phyloP scores from a whole-genome alignment of 2,329 filamentous ascomycete genomes.

The Hypomyces rosellus region DNA sequence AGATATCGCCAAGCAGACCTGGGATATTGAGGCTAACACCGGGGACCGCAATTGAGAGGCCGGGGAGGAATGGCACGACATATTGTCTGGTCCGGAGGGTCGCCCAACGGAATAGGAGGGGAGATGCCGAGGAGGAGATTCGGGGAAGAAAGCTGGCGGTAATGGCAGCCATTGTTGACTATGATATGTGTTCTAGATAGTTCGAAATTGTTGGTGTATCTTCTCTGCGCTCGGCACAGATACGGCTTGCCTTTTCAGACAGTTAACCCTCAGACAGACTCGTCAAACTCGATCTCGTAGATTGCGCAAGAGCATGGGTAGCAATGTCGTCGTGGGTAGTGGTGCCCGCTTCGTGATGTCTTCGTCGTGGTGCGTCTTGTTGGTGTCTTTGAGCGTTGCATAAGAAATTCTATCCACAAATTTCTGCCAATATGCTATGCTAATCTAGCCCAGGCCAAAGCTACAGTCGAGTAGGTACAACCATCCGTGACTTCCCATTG shows the following conservation, averaged over 20 bases:
- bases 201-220: conserved; percentile 7
- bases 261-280: no score
- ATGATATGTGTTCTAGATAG: neutral
- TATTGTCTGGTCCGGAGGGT: conserved; percentile 40
- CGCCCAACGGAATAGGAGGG: conserved; percentile 37
- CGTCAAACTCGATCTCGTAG: no score
- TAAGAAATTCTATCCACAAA: no score
- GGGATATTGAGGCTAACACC: conserved; percentile 50
- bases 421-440: no score
- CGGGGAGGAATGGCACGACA: conserved; percentile 43
- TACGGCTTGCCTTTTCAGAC: neutral
- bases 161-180: conserved; percentile 37
- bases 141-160: conserved; percentile 49
- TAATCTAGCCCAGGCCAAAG: no score
- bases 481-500: no score
- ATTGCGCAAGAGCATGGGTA: no score
- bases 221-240: neutral
- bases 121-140: conserved; percentile 37
- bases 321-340: no score
- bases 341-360: no score
- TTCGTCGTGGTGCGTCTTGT: no score
- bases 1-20: conserved; percentile 70
- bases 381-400: no score
- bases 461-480: no score
- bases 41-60: conserved; percentile 53